Percentiles rank a stretch among this genome's conserved stretches.
Evolutionary conservation across 148 eudicot species (phyloP).

Genomic region (Gaultheria prostrata): DNA sequence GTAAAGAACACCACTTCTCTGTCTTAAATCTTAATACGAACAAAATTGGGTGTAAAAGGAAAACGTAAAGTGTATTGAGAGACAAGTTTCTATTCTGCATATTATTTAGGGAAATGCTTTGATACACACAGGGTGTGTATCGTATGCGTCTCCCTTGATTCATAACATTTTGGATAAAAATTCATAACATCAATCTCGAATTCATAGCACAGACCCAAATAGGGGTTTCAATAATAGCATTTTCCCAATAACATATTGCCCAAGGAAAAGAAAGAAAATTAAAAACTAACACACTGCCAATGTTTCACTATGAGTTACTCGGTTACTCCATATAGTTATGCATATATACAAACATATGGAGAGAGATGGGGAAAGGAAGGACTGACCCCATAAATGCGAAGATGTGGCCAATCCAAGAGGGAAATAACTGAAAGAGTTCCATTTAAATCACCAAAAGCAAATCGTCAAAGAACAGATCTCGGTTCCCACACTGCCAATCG

Average conservation of each 20-base stretch:
- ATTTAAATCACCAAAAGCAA: constrained; percentile 3
- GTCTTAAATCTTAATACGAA: background rate
- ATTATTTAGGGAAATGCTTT: too few relatives aligned
- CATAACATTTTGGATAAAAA: too few relatives aligned
- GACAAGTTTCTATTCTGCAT: background rate
- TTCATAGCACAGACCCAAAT: too few relatives aligned
- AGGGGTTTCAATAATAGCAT: too few relatives aligned
- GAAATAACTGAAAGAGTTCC: constrained; percentile 12
- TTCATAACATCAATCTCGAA: too few relatives aligned
- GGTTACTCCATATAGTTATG: too few relatives aligned
- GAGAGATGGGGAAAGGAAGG: background rate
- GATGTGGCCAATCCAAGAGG: constrained; percentile 17
- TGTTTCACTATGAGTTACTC: background rate
- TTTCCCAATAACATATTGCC: background rate
- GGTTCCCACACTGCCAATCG: constrained; percentile 7
- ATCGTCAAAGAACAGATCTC: constrained; percentile 13
- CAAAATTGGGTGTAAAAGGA: background rate
- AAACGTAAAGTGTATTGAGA: background rate
- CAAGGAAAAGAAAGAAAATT: background rate
- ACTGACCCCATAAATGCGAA: constrained; percentile 26
- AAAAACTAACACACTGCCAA: background rate
- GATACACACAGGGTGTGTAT: too few relatives aligned
- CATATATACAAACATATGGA: background rate
- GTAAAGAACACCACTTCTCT: background rate
- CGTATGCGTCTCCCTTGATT: too few relatives aligned